Conservation (phyloP, 2,329 filamentous ascomycete species). For the Fusarium cicatricum region DNA sequence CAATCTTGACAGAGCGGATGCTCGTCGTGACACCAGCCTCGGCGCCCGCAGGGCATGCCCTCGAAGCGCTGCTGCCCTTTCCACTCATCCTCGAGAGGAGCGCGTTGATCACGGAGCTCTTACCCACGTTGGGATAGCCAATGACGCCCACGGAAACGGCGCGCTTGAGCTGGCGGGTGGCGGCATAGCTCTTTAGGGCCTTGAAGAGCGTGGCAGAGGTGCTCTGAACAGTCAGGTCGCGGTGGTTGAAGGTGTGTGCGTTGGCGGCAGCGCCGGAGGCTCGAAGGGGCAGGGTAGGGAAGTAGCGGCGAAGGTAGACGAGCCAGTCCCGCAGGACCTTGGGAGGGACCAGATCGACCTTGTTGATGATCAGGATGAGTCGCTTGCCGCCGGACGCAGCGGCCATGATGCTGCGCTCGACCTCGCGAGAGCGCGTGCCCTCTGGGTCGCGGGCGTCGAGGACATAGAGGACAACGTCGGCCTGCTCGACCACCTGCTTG, state of each 20-base stretch:
- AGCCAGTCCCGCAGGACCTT: constrained; percentile 87
- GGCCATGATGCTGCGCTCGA: constrained; percentile 92
- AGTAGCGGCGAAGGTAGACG: constrained; percentile 82
- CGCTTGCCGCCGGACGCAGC: constrained; percentile 84
- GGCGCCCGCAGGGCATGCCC: constrained; percentile 84
- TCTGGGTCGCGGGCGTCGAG: constrained; percentile 92
- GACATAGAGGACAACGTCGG: constrained; percentile 92
- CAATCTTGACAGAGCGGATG: constrained; percentile 89
- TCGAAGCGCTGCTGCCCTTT: constrained; percentile 63
- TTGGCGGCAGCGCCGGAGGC: constrained; percentile 84
- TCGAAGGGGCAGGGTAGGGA: constrained; percentile 89
- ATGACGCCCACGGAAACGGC: constrained; percentile 92
- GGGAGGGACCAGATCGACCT: constrained; percentile 89
- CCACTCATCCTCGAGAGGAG: constrained; percentile 80
- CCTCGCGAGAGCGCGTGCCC: constrained; percentile 87
- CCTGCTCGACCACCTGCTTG: constrained; percentile 88
- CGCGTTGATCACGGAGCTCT: constrained; percentile 96
- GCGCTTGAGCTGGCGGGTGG: constrained; percentile 84
- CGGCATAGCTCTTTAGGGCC: constrained; percentile 88
- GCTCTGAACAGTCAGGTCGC: constrained; percentile 84
- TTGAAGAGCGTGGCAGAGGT: constrained; percentile 87
- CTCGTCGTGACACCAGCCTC: constrained; percentile 93
- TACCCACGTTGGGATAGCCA: constrained; percentile 95
- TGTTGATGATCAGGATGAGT: constrained; percentile 92
- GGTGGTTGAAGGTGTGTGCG: constrained; percentile 91